Base-by-base conservation (phyloP, 2,329 filamentous ascomycete species). In the Penicillium brevicompactum region DNA sequence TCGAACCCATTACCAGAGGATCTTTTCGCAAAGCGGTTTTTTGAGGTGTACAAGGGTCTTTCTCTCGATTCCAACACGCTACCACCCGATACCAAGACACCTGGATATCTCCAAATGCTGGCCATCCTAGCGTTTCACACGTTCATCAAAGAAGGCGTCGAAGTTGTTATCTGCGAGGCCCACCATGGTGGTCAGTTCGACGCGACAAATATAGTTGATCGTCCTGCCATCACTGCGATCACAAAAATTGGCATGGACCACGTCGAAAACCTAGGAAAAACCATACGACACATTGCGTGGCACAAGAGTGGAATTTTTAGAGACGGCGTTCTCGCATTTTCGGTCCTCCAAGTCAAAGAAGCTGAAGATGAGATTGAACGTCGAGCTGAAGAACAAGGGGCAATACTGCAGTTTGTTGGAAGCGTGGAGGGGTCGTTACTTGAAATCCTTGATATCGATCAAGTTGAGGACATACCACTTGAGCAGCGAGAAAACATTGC, bases 251-350 rank as follows among this genome's bases (percentile, higher is more conserved):
- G 85, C 2, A 84, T 90, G 57, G 87, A 90, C 64, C 87, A 90
- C 64, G 81, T 87, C 24, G 80, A 79, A 50, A 77, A 79, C 18
- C 78, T 90, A 1, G 87, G 87, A 3, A 70, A 79, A 18, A 87
- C 84, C 0, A 76, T 89, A 10, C 82, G 82, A 31, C 80, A 85
- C 67, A 89, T 90, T 58, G 85, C 87, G 0, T 90, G 87, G 87
- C 86, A 90, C 69, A 90, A 90, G 71, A 84, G 84, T 1, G 87
- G 87, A 2, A 87, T 90, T 53, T 84, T 89, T 76, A 89, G 89
- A 71, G 55, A 65, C 0, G 84, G 81, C 0, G 77, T 77, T 8
- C 76, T 80, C 8, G 84, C 84, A 2, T 86, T 87, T 51, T 84
- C 83, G 0, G 73, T 83, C 5, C 71, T 78, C 38, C 85, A 88